A percentile compares a stretch with the other conserved stretches of the same genome.
Evolutionary conservation across 805 yeast genomes (phyloP).

Genomic region (Teunomyces funiuensis): DNA sequence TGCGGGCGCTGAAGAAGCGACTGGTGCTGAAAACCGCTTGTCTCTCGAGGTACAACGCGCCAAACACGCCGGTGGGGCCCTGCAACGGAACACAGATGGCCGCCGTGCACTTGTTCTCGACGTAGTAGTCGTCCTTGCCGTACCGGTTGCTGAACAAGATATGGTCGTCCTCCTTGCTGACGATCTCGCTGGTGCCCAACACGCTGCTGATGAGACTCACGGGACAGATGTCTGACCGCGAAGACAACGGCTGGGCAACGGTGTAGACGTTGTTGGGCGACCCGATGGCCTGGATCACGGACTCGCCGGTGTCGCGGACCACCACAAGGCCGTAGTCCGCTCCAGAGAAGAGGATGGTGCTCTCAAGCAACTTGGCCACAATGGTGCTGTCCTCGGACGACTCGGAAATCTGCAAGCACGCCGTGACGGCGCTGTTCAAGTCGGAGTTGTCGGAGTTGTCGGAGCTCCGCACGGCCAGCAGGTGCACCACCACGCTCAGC

Average conservation of each 20-base stretch:
- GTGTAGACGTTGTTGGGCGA: conserved; percentile 23
- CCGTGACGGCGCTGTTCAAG: conserved; percentile 36
- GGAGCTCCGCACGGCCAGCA: conserved; percentile 8
- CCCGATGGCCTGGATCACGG: conserved; percentile 28
- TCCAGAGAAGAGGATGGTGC: conserved; percentile 37
- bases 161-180: conserved; percentile 37
- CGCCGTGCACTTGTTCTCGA: conserved; percentile 29
- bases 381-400: conserved; percentile 40
- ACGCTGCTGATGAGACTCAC: conserved; percentile 37
- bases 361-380: conserved; percentile 36
- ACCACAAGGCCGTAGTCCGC: conserved; percentile 34
- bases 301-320: conserved; percentile 20
- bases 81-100: conserved; percentile 48
- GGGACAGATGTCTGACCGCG: conserved; percentile 46
- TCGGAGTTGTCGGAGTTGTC: too few relatives aligned
- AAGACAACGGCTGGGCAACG: conserved; percentile 34
- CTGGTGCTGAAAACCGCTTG: conserved; percentile 7
- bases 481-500: not conserved
- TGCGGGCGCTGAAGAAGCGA: conserved; percentile 29
- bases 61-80: conserved; percentile 40
- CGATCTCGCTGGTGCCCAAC: conserved; percentile 34
- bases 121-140: conserved; percentile 43
- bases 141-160: conserved; percentile 31
- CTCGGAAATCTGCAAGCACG: conserved; percentile 52
- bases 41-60: conserved; percentile 46